Evolutionary conservation across 2,329 filamentous ascomycete genomes (phyloP), one percentile per base, ranked within the genome.

Genomic region (Didymella sp.): DNA sequence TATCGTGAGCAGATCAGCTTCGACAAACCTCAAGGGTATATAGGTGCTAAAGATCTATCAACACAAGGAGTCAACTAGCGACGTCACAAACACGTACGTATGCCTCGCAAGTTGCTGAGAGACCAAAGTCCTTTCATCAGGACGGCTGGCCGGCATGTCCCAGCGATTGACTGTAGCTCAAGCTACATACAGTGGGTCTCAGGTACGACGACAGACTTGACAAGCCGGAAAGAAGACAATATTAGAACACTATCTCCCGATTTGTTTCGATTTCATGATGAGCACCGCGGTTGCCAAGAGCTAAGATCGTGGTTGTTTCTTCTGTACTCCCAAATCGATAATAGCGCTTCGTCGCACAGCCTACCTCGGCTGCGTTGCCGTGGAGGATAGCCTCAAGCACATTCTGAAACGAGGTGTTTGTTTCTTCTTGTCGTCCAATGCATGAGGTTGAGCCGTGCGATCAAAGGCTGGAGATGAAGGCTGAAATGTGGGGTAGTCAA

Each of bases 401-500:
- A 45, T 56, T 59, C 58, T 40, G 49, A 59, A 59, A 61, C 52
- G 25, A 33, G 6, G 5, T n/a, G 17, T 37, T 45, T 27, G 38
- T 33, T 30, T 47, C 35, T 41, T 48, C n/a, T 22, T 27, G 6
- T 40, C 21, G 15, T 42, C 27, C 31, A 49, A 33, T 6, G 47
- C 54, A 57, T 57, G 37, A 52, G 21, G 33, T 12, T 11, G 13
- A 31, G 31, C 8, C 48, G 30, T 57, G 48, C 25, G 30, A 48
- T 44, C 27, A 38, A 19, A 19, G 33, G 46, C 43, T 52, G 27
- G 53, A 59, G 27, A 58, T 60, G 50, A 56, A 52, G 41, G 55
- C 44, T 40, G 51, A 40, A 43, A 46, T 60, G 51, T 59, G 64
- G 60, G 60, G 64, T 60, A 56, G 24, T 45, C 38, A 51, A 57